These are phyloP conservation scores for Chaetomium tenue DNA, from an alignment of 495 filamentous ascomycete species.

Conservation along the genomic window DNA sequence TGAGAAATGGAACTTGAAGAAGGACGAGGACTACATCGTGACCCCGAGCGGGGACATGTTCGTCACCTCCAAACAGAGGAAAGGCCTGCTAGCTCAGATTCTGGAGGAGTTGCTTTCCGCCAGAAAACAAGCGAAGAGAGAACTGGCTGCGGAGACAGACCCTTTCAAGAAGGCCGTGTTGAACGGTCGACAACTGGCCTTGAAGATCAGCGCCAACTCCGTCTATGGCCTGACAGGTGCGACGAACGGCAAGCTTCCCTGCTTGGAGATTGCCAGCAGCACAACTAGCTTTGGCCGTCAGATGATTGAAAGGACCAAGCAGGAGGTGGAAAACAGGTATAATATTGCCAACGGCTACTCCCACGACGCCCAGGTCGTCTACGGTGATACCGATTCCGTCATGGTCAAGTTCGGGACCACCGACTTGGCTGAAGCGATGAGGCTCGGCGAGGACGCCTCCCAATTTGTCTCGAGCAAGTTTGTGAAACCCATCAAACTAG, in stretches of 20 bases:
- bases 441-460: constrained; percentile 87
- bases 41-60: constrained; percentile 95
- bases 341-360: constrained; percentile 91
- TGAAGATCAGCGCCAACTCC: constrained; percentile 97
- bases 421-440: constrained; percentile 85
- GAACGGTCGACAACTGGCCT: constrained; percentile 92
- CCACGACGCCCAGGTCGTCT: constrained; percentile 94
- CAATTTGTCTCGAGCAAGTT: constrained; percentile 87
- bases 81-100: constrained; percentile 92
- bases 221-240: constrained; percentile 98
- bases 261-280: constrained; percentile 91
- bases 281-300: constrained; percentile 93
- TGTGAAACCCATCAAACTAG: constrained; percentile 92
- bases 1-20: constrained; percentile 67
- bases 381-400: constrained; percentile 98
- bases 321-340: constrained; percentile 85
- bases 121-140: constrained; percentile 89
- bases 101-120: constrained; percentile 85
- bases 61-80: constrained; percentile 80
- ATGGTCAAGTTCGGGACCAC: constrained; percentile 98
- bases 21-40: constrained; percentile 92
- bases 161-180: constrained; percentile 96
- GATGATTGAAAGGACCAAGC: constrained; percentile 97
- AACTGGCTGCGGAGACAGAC: constrained; percentile 87
- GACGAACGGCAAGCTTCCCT: constrained; percentile 92